Evolutionary conservation across 1,284 basidiomycete genomes (phyloP).

Genomic region (Cryptococcus floricola): DNA sequence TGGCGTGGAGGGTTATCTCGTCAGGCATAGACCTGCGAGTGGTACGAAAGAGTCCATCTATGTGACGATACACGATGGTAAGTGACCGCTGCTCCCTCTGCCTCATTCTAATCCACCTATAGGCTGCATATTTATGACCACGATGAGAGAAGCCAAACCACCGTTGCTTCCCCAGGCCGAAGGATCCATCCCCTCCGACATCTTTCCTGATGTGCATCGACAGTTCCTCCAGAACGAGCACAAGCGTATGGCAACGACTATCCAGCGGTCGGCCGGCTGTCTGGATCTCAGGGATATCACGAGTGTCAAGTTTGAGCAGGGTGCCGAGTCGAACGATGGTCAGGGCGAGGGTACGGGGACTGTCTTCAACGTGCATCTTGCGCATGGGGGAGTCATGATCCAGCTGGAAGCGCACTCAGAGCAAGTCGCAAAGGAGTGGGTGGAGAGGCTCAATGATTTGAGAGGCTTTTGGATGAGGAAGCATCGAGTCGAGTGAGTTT

Average conservation of each 20-base stretch:
- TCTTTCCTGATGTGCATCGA: constrained; percentile 33
- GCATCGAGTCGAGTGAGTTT: constrained; percentile 42
- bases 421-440: constrained; percentile 41
- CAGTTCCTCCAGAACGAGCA: constrained; percentile 31
- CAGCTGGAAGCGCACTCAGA: constrained; percentile 30
- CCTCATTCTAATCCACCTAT: not conserved
- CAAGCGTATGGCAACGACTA: constrained; percentile 27
- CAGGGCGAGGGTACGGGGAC: constrained; percentile 7
- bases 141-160: constrained; percentile 24
- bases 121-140: constrained; percentile 37
- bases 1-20: constrained; percentile 44
- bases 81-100: constrained; percentile 6
- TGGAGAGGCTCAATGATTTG: constrained; percentile 28
- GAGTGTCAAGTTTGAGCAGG: constrained; percentile 16
- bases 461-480: constrained; percentile 37
- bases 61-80: constrained; percentile 39
- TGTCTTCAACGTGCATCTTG: constrained; percentile 31
- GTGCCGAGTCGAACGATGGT: not conserved
- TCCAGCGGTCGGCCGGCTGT: constrained; percentile 32
- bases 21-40: constrained; percentile 19
- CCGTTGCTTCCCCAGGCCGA: constrained; percentile 30
- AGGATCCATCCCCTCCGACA: constrained; percentile 28
- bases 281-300: constrained; percentile 42
- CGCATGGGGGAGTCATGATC: constrained; percentile 12
- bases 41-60: constrained; percentile 32